Base-by-base conservation (phyloP, 768 basidiomycete genomes). In the Harrya chromipes region DNA sequence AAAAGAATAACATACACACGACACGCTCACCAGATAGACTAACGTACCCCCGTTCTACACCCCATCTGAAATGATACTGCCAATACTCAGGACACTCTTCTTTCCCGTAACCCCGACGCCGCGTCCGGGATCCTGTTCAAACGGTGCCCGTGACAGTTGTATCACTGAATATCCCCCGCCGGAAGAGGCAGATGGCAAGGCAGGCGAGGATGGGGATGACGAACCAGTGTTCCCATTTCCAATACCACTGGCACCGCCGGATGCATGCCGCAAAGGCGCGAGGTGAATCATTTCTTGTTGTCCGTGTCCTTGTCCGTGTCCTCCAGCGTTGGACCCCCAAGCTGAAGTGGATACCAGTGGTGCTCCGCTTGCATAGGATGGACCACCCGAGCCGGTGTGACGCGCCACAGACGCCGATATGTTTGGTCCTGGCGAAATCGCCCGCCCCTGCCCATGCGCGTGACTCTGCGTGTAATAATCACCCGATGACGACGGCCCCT, bases 11-110 rank as follows among this genome's bases (percentile, higher is more conserved):
- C 39, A 39, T 50, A 56, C 31, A 43, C n/a, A 40, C 17, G 29
- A 20, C 10, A 31, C 35, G 33, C 20, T 3, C 17, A 29, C 42
- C 37, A 24, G 23, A 39, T 17, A 27, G 21, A 19, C 45, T 46
- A 20, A 42, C n/a, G 38, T n/a, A 31, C 24, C n/a, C 14, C 8
- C 13, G 9, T 19, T 21, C 50, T 40, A 65, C 43, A 40, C 64
- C 2, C 64, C 59, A 1, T 81, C 82, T 34, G 81, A 83, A 47
- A 85, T 84, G 48, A 86, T 86, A 58, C 81, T 84, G 47, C 82
- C 82, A 54, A 86, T 86, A 57, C 82, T 84, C 69, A 86, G 60
- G 47, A 76, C 78, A 56, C 83, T 85, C 69, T 81, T 85, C 75
- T 84, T 85, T 34, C 74, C 65, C 0, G 42, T 50, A 1, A 49